Evolutionary conservation across 345 rosid genomes (phyloP).

Genomic region (Syzygium jambos): DNA sequence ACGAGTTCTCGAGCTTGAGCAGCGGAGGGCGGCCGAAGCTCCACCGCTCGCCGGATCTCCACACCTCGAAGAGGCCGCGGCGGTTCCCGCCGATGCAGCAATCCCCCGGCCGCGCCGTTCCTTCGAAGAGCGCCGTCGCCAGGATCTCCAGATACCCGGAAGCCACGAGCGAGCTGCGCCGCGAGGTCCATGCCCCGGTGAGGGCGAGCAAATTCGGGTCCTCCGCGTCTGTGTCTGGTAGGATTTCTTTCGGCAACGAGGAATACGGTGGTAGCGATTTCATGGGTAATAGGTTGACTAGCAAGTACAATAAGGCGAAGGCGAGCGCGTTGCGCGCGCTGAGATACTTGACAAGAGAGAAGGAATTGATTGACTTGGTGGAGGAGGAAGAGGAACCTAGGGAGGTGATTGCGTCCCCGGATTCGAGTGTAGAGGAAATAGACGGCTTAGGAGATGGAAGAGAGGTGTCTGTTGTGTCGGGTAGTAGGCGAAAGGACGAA

Average conservation of each 20-base stretch:
- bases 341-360: conserved; percentile 21
- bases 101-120: conserved; percentile 8
- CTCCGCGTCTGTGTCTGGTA: not conserved
- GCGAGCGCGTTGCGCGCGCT: conserved; percentile 29
- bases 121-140: conserved; percentile 31
- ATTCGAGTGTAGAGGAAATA: conserved; percentile 49
- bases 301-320: conserved; percentile 25
- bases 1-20: conserved; percentile 26
- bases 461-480: conserved; percentile 10
- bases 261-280: not conserved
- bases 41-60: conserved; percentile 30
- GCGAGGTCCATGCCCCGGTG: conserved; percentile 81
- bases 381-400: conserved; percentile 25
- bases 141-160: conserved; percentile 73
- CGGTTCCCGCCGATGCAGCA: conserved; percentile 22
- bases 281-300: conserved; percentile 27
- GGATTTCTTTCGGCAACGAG: conserved; percentile 8
- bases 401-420: conserved; percentile 38
- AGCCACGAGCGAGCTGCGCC: conserved; percentile 27
- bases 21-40: not conserved
- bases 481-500: conserved; percentile 12
- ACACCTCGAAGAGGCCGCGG: conserved; percentile 48
- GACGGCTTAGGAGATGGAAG: conserved; percentile 26
- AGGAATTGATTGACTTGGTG: conserved; percentile 32
- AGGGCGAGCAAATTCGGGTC: conserved; percentile 44